These are phyloP conservation scores for Podila epigama DNA, from an alignment of 192 early-diverging fungal species.

Conservation along the genomic window DNA sequence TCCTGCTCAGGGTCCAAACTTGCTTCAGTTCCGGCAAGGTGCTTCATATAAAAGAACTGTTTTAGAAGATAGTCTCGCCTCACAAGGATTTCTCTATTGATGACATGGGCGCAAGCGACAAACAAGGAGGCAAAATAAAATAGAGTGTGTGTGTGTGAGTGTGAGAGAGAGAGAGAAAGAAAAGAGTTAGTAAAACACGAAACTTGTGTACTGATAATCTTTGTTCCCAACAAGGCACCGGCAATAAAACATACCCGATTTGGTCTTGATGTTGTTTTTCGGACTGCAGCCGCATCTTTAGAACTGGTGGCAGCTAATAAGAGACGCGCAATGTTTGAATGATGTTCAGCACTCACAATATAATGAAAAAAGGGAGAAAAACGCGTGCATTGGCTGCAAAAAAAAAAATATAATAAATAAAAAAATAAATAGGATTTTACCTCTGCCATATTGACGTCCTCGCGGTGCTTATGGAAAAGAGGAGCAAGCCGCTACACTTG, in stretches of 20 bases:
- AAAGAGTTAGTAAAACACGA: too few relatives aligned
- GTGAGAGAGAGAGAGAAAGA: neutral
- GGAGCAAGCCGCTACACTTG: slow-evolving; percentile 1
- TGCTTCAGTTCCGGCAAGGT: slow-evolving; percentile 42
- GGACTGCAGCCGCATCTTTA: slow-evolving; percentile 48
- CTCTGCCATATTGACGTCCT: slow-evolving; percentile 44
- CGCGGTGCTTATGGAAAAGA: neutral
- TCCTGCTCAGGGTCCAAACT: slow-evolving; percentile 47
- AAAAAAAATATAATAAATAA: too few relatives aligned
- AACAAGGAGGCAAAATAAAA: neutral
- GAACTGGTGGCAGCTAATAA: slow-evolving; percentile 34
- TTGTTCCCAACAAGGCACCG: neutral
- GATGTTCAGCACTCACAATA: neutral
- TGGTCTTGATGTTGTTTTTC: slow-evolving; percentile 44
- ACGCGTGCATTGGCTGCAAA: neutral
- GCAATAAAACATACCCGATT: slow-evolving; percentile 25
- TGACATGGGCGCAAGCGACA: too few relatives aligned
- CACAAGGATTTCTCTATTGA: slow-evolving; percentile 37
- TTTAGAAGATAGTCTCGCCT: slow-evolving; percentile 41
- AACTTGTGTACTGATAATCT: too few relatives aligned
- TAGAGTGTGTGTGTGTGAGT: neutral
- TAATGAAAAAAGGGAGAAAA: neutral
- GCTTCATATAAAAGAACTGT: slow-evolving; percentile 49
- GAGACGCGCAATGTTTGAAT: neutral
- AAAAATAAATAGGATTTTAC: too few relatives aligned